Evolutionary conservation across 805 yeast species (phyloP).

Genomic region (Saitoella complicata): DNA sequence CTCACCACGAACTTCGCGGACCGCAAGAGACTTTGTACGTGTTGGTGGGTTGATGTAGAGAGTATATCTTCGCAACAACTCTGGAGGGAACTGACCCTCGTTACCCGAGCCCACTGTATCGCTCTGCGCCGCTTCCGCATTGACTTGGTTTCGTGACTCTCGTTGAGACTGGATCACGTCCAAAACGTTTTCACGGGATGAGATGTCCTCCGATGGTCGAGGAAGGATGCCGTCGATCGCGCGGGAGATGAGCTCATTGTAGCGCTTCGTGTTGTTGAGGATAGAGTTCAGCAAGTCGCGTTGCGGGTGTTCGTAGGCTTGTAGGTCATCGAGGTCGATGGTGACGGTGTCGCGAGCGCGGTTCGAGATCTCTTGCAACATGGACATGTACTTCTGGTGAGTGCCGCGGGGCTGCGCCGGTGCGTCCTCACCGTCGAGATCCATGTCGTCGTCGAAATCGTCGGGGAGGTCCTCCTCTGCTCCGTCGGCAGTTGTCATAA

Average conservation of each 20-base stretch:
- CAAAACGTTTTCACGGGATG: conserved; percentile 73
- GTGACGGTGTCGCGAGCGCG: conserved; percentile 53
- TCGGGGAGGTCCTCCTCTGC: background rate
- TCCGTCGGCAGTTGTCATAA: background rate
- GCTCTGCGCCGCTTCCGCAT: conserved; percentile 31
- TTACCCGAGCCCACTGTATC: conserved; percentile 18
- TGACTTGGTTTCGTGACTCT: conserved; percentile 67
- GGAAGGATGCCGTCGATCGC: conserved; percentile 77
- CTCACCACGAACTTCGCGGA: conserved; percentile 73
- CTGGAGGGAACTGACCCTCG: conserved; percentile 47
- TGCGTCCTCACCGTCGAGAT: conserved; percentile 10
- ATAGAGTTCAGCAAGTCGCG: conserved; percentile 39
- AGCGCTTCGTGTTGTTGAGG: conserved; percentile 59
- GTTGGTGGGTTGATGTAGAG: conserved; percentile 69
- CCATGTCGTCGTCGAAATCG: conserved; percentile 16
- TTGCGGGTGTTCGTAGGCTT: conserved; percentile 38
- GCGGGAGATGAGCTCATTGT: conserved; percentile 56
- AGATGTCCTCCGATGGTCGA: conserved; percentile 61
- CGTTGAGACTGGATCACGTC: conserved; percentile 90
- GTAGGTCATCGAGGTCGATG: conserved; percentile 74
- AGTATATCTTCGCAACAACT: conserved; percentile 70
- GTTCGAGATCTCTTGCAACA: conserved; percentile 60
- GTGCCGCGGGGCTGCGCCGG: conserved; percentile 18
- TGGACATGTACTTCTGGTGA: conserved; percentile 26
- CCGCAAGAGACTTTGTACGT: conserved; percentile 57